Evolutionary conservation across 1,284 basidiomycete species (phyloP).

Genomic region (Peniophora sp.): DNA sequence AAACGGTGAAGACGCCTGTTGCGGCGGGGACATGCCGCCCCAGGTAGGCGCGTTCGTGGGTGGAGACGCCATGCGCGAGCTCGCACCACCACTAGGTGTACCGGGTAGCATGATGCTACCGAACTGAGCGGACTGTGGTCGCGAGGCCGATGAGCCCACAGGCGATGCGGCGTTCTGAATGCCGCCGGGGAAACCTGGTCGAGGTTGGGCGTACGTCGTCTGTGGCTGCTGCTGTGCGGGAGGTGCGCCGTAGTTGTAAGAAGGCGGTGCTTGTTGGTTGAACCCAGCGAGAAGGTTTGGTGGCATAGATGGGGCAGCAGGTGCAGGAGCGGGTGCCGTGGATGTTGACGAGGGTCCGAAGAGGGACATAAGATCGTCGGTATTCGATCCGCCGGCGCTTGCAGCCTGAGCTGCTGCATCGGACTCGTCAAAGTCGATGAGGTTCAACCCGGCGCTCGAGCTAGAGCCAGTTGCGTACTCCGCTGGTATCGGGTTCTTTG

Average conservation of each 20-base stretch:
- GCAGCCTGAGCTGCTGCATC: conserved; percentile 13
- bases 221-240: neutral
- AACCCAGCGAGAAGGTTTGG: too few species aligned
- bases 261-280: too few species aligned
- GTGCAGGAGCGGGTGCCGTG: conserved; percentile 6
- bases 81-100: conserved; percentile 26
- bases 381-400: conserved; percentile 1
- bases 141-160: neutral
- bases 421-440: conserved; percentile 70
- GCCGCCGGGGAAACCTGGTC: too few species aligned
- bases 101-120: conserved; percentile 45
- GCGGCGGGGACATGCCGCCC: conserved; percentile 1
- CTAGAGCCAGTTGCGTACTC: conserved; percentile 32
- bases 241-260: too few species aligned
- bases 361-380: conserved; percentile 53
- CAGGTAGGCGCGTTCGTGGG: neutral
- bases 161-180: too few species aligned
- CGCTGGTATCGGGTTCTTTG: conserved; percentile 56
- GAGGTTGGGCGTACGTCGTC: too few species aligned
- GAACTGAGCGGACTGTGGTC: conserved; percentile 18
- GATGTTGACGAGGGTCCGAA: conserved; percentile 29
- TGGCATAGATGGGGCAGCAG: neutral
- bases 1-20: neutral
- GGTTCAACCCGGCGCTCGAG: conserved; percentile 32
- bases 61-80: neutral